Evolutionary conservation across 176 grass and related monocot species (phyloP), one percentile per base, ranked within the genome.

Genomic region (Hyparrhenia diplandra): DNA sequence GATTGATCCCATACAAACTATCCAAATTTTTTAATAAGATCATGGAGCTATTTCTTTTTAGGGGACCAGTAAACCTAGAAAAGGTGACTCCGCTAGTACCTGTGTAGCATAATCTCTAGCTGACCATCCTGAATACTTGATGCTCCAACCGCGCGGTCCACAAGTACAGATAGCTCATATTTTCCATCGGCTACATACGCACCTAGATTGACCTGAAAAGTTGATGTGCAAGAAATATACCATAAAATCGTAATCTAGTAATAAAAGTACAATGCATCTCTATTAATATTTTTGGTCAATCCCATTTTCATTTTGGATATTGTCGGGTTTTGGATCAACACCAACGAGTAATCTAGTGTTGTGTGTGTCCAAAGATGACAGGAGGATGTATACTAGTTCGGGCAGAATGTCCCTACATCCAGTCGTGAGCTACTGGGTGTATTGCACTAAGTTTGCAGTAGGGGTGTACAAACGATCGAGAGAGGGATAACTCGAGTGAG

Each of bases 21-120:
- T 27, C 67, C 2, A 13, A 11, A 54, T 54, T 54, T 21, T 54
- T 52, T 17, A 2, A 37, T 16, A 69, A 61, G 36, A 43, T 80
- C 62, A 9, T 49, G 18, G 41, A 66, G 45, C 17, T 9, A 43
- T 45, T 41, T 77, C 5, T 46, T 46, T n/a, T 30, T 78, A n/a
- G 39, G 66, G 1, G 27, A 65, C 25, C 6, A 78, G 2, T 62
- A 66, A 51, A 35, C 10, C 28, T 34, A 20, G 16, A 87, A 63
- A 32, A 32, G 31, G 13, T 43, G 20, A 69, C 2, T 62, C 7
- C 69, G 59, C 18, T 80, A 86, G 37, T 82, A 94, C 94, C 91
- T 94, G 51, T 97, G 94, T 67, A 97, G 80, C 94, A 97, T 97
- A 57, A 97, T 79, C 86, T 97, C 94, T 72, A 94, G 84, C 79